phyloP scores from a whole-genome alignment of 257 asterid species.

The Fraxinus cuspidata region DNA sequence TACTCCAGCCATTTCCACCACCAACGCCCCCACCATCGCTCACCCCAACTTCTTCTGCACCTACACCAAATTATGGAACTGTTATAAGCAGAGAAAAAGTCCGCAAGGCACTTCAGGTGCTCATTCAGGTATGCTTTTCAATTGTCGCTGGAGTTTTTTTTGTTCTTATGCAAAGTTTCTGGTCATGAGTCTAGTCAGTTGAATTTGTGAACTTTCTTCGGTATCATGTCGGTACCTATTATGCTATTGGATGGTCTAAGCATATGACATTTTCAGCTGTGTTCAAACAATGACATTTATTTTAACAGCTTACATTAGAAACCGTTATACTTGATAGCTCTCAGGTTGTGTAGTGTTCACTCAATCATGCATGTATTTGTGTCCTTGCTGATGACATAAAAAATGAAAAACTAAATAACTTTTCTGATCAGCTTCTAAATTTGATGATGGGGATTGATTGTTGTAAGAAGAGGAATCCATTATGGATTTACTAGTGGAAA shows the following conservation, averaged over 20 bases:
- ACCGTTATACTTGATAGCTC: neutral
- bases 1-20: constrained; percentile 99
- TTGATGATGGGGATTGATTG: neutral
- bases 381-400: neutral
- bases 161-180: constrained; percentile 12
- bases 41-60: constrained; percentile 59
- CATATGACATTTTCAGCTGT: neutral
- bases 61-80: constrained; percentile 55
- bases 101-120: constrained; percentile 76
- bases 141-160: constrained; percentile 7
- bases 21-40: constrained; percentile 96
- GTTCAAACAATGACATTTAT: neutral
- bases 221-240: neutral
- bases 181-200: neutral
- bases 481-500: neutral
- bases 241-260: neutral
- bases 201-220: constrained; percentile 1
- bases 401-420: neutral
- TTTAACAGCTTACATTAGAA: neutral
- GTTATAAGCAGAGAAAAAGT: constrained; percentile 73
- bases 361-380: constrained; percentile 1
- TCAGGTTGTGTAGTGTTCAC: neutral
- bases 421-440: neutral
- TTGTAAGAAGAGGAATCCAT: neutral
- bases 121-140: constrained; percentile 69